Base-by-base conservation (phyloP, 331 rosid genomes). In the Stylosanthes scabra region DNA sequence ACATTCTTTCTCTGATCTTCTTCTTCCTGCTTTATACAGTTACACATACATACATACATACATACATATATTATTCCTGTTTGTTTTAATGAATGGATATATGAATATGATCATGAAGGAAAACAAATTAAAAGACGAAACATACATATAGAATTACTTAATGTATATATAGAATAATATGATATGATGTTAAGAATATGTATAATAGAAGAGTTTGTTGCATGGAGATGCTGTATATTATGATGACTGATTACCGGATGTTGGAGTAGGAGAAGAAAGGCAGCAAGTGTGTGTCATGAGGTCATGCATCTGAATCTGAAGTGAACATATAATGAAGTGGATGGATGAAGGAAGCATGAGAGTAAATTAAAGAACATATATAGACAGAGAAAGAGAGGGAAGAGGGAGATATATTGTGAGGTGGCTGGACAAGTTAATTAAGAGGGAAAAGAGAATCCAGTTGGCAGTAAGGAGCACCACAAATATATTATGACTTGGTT, bases 381-480 rank as follows among this genome's bases (percentile, higher is more conserved):
- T 40, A 11, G 27, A 44, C 60, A 50, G 45, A 54, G 63, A 39
- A 1, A 20, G 25, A 20, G 25, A 20, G 25, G 25, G 25, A 20
- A 20, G 25, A 20, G 1, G 25, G n/a, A n/a, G n/a, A n/a, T n/a
- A n/a, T n/a, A n/a, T 6, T 46, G 68, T 16, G 12, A 51, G n/a
- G 25, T 20, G 25, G 66, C 56, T 9, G 50, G 59, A 49, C 76
- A 82, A 77, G 75, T 55, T 29, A 20, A 20, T 0, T 0, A 0
- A 74, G 47, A 58, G 29, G 75, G 64, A 31, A 52, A 59, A 34
- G 60, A 78, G 41, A 81, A 81, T 31, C 83, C 64, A 80, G 84
- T 64, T 86, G 92, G 91, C 90, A 81, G 73, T 47, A 58, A 45
- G 16, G 37, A 66, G 13, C 44, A 72, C 83, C 86, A 83, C 87